Evolutionary conservation across 2,329 filamentous ascomycete species (phyloP), one percentile per base, ranked within the genome.

Genomic region (Pestalotiopsis sp.): DNA sequence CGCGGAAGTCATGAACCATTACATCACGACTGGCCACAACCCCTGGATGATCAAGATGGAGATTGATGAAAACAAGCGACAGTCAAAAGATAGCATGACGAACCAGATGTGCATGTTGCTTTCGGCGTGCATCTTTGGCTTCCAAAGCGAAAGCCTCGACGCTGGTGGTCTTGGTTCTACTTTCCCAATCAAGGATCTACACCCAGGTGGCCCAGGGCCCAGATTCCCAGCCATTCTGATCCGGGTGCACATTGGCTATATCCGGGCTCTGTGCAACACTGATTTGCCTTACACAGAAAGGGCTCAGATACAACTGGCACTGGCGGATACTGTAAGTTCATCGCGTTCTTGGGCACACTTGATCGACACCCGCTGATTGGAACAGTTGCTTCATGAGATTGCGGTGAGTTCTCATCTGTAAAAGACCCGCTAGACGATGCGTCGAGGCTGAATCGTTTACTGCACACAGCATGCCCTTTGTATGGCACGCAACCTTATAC

Each of bases 361-460:
- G 38, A 17, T 56, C 23, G 23, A 20, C 9, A 20, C 40, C 49
- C 23, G 49, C 38, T 38, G 14, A 11, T n/a, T 31, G 20, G 20
- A 14, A 63, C 49, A 69, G 68, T 65, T 69, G 17, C 49, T 67
- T n/a, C 68, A 69, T 52, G 68, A 69, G 59, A 27, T 66, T 3
- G 36, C 58, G 58, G 68, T 69, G 64, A 58, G 68, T 17, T 20
- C 2, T 17, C 12, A 52, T 52, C 4, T 12, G 12, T 17, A 27
- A 59, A 59, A 59, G 7, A 23, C 20, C 13, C 4, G 14, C 17
- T 52, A n/a, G 9, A n/a, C 20, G 45, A 20, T n/a, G 7, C n/a
- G 7, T 52, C 4, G 17, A 52, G 20, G 45, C 45, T 52, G n/a
- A 52, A n/a, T 52, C 4, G 31, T 36, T 36, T 36, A 9, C 9